These are phyloP conservation scores for Boletus vinaceobasis DNA, from an alignment of 768 basidiomycete species.

Conservation along the genomic window DNA sequence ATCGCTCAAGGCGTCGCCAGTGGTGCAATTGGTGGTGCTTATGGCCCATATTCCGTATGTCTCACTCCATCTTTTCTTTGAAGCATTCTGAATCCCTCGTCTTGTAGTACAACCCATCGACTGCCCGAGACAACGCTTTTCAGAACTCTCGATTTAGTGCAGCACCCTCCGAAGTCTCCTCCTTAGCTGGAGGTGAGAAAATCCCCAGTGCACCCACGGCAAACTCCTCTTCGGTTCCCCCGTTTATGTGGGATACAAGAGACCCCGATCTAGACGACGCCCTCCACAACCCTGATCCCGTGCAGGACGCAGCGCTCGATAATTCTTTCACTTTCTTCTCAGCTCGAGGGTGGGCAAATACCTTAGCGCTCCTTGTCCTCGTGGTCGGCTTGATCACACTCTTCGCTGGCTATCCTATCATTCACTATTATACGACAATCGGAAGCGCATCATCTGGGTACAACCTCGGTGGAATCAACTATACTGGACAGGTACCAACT, in stretches of 20 bases:
- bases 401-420: conserved; percentile 88
- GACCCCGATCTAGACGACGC: conserved; percentile 89
- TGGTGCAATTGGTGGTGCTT: conserved; percentile 73
- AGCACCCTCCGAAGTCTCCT: conserved; percentile 45
- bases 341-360: conserved; percentile 78
- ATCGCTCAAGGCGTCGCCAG: conserved; percentile 78
- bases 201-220: conserved; percentile 28
- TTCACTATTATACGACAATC: conserved; percentile 47
- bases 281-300: conserved; percentile 83
- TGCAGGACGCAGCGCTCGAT: conserved; percentile 59
- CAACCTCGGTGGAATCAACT: conserved; percentile 84
- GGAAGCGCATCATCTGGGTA: conserved; percentile 45
- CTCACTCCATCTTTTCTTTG: neutral
- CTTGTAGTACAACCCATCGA: conserved; percentile 54
- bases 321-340: conserved; percentile 72
- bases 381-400: conserved; percentile 66
- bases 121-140: conserved; percentile 38
- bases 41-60: conserved; percentile 86
- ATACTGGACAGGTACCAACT: conserved; percentile 79
- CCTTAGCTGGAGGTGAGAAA: conserved; percentile 37
- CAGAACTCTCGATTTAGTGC: conserved; percentile 59
- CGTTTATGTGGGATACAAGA: conserved; percentile 71
- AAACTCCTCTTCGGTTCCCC: conserved; percentile 62
- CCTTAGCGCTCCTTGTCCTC: conserved; percentile 67
- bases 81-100: neutral